Conservation (phyloP, 257 asterid genomes). For the Henckelia pumila region DNA sequence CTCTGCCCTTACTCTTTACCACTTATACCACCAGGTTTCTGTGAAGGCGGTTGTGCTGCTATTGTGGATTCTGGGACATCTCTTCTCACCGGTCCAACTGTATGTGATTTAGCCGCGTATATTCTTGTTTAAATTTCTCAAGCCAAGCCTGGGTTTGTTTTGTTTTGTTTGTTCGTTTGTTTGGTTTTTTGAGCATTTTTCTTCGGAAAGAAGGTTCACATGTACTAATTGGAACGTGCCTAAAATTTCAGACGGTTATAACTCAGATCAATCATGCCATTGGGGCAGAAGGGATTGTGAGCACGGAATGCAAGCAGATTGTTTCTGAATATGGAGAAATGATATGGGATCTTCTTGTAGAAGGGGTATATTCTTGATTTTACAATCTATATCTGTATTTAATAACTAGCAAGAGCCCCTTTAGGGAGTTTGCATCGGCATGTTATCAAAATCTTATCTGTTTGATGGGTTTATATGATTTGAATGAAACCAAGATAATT, state of each 20-base stretch:
- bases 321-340: conserved; percentile 73
- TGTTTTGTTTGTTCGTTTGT: no score
- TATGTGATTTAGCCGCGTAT: conserved; percentile 32
- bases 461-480: not conserved
- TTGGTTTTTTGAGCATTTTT: not conserved
- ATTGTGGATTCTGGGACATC: conserved; percentile 98
- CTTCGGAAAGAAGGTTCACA: not conserved
- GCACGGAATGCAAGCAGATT: conserved; percentile 74
- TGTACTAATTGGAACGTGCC: not conserved
- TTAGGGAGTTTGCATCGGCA: not conserved
- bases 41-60: conserved; percentile 87
- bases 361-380: conserved; percentile 48
- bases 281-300: conserved; percentile 87
- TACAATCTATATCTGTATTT: no score
- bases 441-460: not conserved
- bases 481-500: no score
- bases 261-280: conserved; percentile 91
- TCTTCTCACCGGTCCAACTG: conserved; percentile 89
- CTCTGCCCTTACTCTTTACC: conserved; percentile 7
- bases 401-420: not conserved
- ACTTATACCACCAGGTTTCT: conserved; percentile 49
- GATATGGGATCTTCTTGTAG: conserved; percentile 78
- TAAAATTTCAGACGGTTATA: conserved; percentile 56
- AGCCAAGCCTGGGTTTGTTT: no score
- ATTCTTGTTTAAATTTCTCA: conserved; percentile 10